Conservation (phyloP, 129 eudicot species). For the Logfia minima region DNA sequence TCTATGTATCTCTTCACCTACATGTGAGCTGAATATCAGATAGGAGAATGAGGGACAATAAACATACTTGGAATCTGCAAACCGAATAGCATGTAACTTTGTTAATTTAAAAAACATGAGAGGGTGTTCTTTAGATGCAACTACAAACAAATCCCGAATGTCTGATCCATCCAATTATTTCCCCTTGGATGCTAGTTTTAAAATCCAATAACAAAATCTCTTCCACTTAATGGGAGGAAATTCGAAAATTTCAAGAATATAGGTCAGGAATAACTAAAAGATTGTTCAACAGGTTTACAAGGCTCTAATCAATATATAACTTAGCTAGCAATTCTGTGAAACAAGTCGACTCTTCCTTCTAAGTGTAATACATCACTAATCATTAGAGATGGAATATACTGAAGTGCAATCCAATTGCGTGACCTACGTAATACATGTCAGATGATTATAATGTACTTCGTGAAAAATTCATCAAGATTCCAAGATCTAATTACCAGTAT, state of each 20-base stretch:
- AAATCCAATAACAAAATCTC: background rate
- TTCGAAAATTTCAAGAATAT: too few species aligned
- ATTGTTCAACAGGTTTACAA: background rate
- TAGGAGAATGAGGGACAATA: constrained; percentile 2
- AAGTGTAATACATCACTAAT: background rate
- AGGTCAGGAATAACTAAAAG: background rate
- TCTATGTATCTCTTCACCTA: constrained; percentile 96
- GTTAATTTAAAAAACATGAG: background rate
- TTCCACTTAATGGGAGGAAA: background rate
- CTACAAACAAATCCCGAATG: background rate
- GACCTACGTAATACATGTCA: background rate
- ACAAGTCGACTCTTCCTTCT: background rate
- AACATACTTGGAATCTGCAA: background rate
- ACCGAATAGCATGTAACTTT: background rate
- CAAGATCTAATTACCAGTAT: background rate
- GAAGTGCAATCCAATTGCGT: background rate
- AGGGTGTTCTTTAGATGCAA: background rate
- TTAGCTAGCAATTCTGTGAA: background rate
- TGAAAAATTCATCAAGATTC: background rate
- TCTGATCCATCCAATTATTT: background rate
- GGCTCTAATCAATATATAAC: too few species aligned
- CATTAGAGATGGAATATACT: background rate
- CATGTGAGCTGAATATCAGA: constrained; percentile 35
- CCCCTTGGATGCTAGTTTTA: background rate
- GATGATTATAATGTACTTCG: background rate